A percentile compares a stretch with the other conserved stretches of the same genome.
These are phyloP conservation scores for Butyriboletus loyo DNA, from an alignment of 768 basidiomycete species.

Conservation along the genomic window DNA sequence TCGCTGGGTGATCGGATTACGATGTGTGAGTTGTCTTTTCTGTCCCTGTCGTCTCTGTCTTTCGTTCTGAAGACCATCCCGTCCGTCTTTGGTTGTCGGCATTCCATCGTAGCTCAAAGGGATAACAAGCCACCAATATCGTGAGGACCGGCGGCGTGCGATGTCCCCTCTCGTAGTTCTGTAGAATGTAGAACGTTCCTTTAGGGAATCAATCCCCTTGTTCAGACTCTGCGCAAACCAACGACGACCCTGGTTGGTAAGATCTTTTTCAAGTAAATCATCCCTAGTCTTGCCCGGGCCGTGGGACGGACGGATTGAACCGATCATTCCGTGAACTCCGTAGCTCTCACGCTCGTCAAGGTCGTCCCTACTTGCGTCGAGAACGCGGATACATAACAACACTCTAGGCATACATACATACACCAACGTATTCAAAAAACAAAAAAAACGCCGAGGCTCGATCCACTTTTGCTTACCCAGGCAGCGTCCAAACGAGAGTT, in stretches of 20 bases:
- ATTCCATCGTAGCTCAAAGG: slow-evolving; percentile 40
- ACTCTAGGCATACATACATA: not conserved
- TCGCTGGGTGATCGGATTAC: slow-evolving; percentile 90
- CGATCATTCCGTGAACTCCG: not conserved
- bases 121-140: slow-evolving; percentile 35
- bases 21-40: slow-evolving; percentile 38
- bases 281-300: not conserved
- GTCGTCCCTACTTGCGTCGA: too few species aligned
- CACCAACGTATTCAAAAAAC: not conserved
- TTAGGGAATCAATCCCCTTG: not conserved
- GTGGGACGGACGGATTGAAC: not conserved
- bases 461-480: not conserved
- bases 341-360: not conserved
- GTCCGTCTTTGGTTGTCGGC: too few species aligned
- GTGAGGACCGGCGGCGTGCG: not conserved
- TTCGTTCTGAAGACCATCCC: not conserved
- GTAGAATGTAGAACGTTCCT: too few species aligned
- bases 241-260: not conserved
- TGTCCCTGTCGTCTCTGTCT: not conserved
- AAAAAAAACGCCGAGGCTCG: too few species aligned
- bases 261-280: not conserved
- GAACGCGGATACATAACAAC: not conserved
- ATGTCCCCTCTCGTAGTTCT: not conserved
- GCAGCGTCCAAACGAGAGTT: not conserved
- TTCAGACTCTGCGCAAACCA: not conserved